Base-by-base conservation (phyloP, 257 asterid species). In the Capsicum pubescens region DNA sequence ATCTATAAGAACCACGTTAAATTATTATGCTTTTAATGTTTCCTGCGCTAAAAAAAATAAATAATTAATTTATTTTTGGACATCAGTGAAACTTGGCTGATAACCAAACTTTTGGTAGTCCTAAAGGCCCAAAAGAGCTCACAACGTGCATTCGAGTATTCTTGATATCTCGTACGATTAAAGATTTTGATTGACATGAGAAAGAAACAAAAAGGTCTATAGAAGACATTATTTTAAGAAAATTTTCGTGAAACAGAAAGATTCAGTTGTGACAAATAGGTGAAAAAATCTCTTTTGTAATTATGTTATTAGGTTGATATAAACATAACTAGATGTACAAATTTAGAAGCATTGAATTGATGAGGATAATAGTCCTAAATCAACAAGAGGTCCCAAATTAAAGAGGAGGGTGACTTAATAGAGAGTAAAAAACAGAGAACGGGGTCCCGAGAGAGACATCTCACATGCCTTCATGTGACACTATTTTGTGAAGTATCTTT, bases 391-490 rank as follows among this genome's bases (percentile, higher is more conserved):
- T 71, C 60, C 32, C 84, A 63, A 69, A 72, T 10, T 72, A 48
- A 50, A 74, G 81, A 74, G 80, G 46, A 19, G 13, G 13, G 46
- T 21, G 59, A 74, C 44, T 74, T 50, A 50, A 74, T 50, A 26
- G 55, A 15, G 56, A 4, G 44, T 44, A 55, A 21, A 50, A 59
- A 68, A 19, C 42, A 82, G n/a, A n/a, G 39, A 58, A 81, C n/a
- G n/a, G 48, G 63, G 87, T 77, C 81, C 81, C 81, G 15, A 13
- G 64, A 84, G 76, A 84, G 86, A 87, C 93, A 88, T 11, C 48
- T 80, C 90, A 88, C 71, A 87, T 90, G 93, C 84, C 71, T 83
- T 86, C 91, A 90, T 85, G 90, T 87, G 89, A 85, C 85, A 80
- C 66, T 81, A 77, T 77, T 32, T 76, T 76, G 48, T 77, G 50